Evolutionary conservation across 805 yeast genomes (phyloP).

Genomic region (Ogataea degrootiae): DNA sequence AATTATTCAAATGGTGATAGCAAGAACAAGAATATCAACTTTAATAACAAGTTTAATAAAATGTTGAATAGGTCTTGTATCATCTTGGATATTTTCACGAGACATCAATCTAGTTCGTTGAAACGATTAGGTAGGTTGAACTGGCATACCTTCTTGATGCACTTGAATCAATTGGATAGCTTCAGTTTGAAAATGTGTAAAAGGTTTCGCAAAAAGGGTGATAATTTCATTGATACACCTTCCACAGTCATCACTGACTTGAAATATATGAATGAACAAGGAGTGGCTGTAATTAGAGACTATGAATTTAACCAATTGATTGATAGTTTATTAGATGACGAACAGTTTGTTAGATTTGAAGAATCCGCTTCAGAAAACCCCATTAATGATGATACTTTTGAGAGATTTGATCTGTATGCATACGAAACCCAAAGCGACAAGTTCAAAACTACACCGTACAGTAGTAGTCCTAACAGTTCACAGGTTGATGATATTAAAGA

Average conservation of each 20-base stretch:
- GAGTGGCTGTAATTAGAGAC: not conserved
- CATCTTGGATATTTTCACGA: not conserved
- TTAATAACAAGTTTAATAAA: not conserved
- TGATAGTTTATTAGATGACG: not conserved
- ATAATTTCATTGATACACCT: not conserved
- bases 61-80: not conserved
- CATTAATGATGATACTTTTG: constrained; percentile 1
- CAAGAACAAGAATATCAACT: no score
- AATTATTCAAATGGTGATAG: no score
- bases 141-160: not conserved
- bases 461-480: no score
- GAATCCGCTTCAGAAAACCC: not conserved
- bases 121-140: not conserved
- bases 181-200: not conserved
- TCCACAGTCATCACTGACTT: not conserved
- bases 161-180: not conserved
- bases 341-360: not conserved
- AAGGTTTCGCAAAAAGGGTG: not conserved
- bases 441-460: no score
- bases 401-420: not conserved
- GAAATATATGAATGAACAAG: not conserved
- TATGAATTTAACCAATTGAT: not conserved
- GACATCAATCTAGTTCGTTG: not conserved
- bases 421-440: not conserved
- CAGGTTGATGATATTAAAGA: not conserved